These are phyloP conservation scores for Ogataea naganishii DNA, from an alignment of 805 yeast species.

Conservation along the genomic window DNA sequence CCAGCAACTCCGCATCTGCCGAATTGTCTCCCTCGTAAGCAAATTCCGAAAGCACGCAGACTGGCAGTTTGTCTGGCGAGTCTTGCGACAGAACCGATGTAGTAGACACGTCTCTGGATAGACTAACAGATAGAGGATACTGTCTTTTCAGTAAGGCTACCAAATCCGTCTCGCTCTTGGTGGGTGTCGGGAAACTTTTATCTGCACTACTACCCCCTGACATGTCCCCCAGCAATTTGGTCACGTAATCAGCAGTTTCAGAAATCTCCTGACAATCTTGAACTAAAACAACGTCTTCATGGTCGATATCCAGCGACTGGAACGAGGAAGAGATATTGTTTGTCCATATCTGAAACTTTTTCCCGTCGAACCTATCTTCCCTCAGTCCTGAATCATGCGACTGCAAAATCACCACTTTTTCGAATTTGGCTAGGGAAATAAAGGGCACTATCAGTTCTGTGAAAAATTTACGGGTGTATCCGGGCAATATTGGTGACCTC, in stretches of 20 bases:
- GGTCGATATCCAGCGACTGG: constrained; percentile 9
- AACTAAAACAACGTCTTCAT: constrained; percentile 4
- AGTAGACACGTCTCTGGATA: constrained; percentile 6
- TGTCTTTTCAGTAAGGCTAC: constrained; percentile 4
- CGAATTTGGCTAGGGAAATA: constrained; percentile 30
- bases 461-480: constrained; percentile 41
- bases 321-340: constrained; percentile 13
- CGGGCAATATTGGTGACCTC: constrained; percentile 77
- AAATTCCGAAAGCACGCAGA: constrained; percentile 26
- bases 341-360: constrained; percentile 15
- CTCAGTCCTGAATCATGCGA: constrained; percentile 61
- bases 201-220: not conserved
- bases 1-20: constrained; percentile 52
- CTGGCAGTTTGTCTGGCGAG: constrained; percentile 3
- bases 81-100: constrained; percentile 1
- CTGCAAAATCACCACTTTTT: constrained; percentile 48
- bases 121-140: constrained; percentile 8
- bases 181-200: not conserved
- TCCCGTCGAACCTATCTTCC: constrained; percentile 8
- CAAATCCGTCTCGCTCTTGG: constrained; percentile 4
- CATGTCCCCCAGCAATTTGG: constrained; percentile 2
- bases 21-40: constrained; percentile 91
- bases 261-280: constrained; percentile 9
- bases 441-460: constrained; percentile 42
- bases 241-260: constrained; percentile 1